Base-by-base conservation (phyloP, 805 yeast species). In the Kuraishia molischiana region DNA sequence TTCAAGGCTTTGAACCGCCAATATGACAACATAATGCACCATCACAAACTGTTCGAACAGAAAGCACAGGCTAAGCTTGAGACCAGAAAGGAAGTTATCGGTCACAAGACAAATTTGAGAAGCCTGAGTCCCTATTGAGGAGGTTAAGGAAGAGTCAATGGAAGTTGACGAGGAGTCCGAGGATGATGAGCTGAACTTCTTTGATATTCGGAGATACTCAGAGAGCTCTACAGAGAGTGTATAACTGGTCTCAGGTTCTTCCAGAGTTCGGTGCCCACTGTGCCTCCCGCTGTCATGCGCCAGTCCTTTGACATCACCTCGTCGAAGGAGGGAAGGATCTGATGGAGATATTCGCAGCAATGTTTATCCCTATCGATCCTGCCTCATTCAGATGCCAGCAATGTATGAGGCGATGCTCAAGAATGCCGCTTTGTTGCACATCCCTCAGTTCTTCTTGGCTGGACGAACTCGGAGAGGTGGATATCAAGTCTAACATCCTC, bases 321-420 rank as follows among this genome's bases (percentile, higher is more conserved):
- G 0, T 78, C 95, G 1, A 87, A 86, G 48, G 97, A 90, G 51
- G 96, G 41, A 86, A 89, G 48, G 98, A 92, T 49, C 64, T 89
- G 40, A 87, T 92, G 95, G 98, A 94, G 52, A 79, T 87, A 3
- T 77, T 92, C 54, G 96, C 96, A 0, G 82, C 95, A 1, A 85
- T 92, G 49, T 92, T 86, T 58, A 84, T 87, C 47, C 95, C 86
- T 53, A 74, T 94, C 39, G 99, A 94, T 52, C 89, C 95, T 17
- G 87, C 97, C 1, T 84, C 97, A 0, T 94, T 94, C 59, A 89
- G 56, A 66, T 90, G 40, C 84, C 79, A 18, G 77, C 74, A 48
- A 64, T 89, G 56, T 86, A 85, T 50, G 78, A 82, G 11, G 72
- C 85, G 2, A 83, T 86, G 77, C 62, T 87, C 38, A 72, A 77